Evolutionary conservation across 176 grass and related monocot genomes (phyloP), one percentile per base, ranked within the genome.

Genomic region (Zizania latifolia): DNA sequence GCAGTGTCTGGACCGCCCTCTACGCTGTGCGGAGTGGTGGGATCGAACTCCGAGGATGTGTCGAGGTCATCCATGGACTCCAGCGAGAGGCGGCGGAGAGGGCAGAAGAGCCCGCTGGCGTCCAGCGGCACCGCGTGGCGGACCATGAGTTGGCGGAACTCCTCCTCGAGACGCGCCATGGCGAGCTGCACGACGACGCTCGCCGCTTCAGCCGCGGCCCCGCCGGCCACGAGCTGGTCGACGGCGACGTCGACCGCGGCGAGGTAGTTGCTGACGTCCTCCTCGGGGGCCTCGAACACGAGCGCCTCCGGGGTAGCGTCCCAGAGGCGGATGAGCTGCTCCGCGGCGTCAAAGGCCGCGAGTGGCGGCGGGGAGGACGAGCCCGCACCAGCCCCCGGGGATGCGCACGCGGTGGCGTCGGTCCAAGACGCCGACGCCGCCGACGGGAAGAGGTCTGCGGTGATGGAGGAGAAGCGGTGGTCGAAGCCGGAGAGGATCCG

Each of bases 401-500:
- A n/a, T n/a, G n/a, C n/a, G n/a, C n/a, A n/a, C n/a, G n/a, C n/a
- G n/a, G n/a, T n/a, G n/a, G n/a, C n/a, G n/a, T n/a, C n/a, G n/a
- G n/a, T n/a, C n/a, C n/a, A n/a, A n/a, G 46, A 4, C 23, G 1
- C 26, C 11, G 27, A 33, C 0, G 32, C 62, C 11, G n/a, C 8
- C 34, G 86, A 92, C 10, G 81, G 78, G 72, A 71, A 85, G 83
- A 85, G 72, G 57, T 87, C 77, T 62, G 89, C 63, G 63, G 89
- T 86, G 53, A 97, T 86, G 62, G 83, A 86, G 50, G 93, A 97
- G 35, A 97, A 76, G 63, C 90, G 93, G 80, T 94, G 89, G 79
- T 99, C 95, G 71, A 99, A 99, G 5, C 95, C 89, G 3, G 95
- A 99, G 45, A 99, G 85, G 84, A 99, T 99, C 50, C 95, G 91